phyloP scores from a whole-genome alignment of 352 stramenopile species.

The Phytophthora ohioensis region DNA sequence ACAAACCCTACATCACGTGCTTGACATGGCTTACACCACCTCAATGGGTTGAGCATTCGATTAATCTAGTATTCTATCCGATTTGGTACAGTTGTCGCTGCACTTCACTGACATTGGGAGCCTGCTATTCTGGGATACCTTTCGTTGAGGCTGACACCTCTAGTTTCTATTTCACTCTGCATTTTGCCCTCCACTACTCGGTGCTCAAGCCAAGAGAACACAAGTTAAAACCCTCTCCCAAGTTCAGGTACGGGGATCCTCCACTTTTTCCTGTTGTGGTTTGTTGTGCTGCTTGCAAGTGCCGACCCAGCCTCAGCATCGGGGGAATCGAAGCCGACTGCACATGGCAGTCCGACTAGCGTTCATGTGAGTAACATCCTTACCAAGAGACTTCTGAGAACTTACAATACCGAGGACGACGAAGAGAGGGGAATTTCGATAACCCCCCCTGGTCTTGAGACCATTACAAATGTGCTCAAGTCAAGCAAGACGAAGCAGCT shows the following conservation, averaged over 20 bases:
- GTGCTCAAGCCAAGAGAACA: not conserved
- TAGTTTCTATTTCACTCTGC: conserved; percentile 1
- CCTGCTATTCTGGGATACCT: no score
- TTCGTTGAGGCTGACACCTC: no score
- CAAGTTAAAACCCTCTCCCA: not conserved
- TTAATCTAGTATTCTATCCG: no score
- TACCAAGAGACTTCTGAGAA: conserved; percentile 1
- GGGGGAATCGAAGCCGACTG: not conserved
- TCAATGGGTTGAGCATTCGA: no score
- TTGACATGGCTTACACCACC: no score
- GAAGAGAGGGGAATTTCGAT: conserved; percentile 8
- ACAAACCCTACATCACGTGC: no score
- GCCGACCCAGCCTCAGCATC: not conserved
- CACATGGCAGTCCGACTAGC: not conserved
- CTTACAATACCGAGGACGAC: not conserved
- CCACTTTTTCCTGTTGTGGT: not conserved
- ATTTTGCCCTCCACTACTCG: not conserved
- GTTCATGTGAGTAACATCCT: not conserved
- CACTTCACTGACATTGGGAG: no score
- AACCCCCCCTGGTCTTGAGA: not conserved
- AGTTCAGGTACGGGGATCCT: not conserved
- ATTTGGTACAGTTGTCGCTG: no score
- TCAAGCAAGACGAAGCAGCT: conserved; percentile 6
- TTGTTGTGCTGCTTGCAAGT: conserved; percentile 2
- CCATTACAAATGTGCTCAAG: not conserved